These are phyloP conservation scores for Elongisporangium undulatum DNA, from an alignment of 352 stramenopile species.

Conservation along the genomic window DNA sequence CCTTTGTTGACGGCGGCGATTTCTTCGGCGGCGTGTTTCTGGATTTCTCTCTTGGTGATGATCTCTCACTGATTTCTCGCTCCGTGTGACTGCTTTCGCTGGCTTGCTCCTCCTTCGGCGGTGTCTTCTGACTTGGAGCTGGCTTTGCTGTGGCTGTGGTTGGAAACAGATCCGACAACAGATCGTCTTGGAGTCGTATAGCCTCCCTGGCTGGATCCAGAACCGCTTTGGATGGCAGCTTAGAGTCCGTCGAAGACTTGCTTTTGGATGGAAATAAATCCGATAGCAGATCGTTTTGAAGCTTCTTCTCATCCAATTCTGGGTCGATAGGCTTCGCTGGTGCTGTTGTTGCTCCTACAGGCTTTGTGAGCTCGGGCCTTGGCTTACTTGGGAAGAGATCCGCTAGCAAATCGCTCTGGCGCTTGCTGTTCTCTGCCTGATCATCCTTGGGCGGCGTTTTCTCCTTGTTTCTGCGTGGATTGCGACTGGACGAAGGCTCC, in stretches of 20 bases:
- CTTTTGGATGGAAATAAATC: constrained; percentile 19
- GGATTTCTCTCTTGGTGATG: constrained; percentile 6
- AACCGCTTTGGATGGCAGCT: background rate
- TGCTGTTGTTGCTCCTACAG: constrained; percentile 1
- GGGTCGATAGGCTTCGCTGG: constrained; percentile 4
- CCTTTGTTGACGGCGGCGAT: background rate
- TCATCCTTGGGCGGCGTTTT: constrained; percentile 1
- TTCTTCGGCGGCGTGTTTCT: constrained; percentile 1
- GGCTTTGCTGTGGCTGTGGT: constrained; percentile 6
- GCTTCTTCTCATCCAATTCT: background rate
- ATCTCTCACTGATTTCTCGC: background rate
- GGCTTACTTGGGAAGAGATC: background rate
- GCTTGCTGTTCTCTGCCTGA: constrained; percentile 2
- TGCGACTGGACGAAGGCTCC: constrained; percentile 3
- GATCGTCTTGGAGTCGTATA: constrained; percentile 9
- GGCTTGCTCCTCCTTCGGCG: constrained; percentile 2
- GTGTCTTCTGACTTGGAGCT: constrained; percentile 1
- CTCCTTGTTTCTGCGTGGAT: constrained; percentile 2
- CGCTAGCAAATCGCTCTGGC: constrained; percentile 8
- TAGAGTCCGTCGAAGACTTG: constrained; percentile 3
- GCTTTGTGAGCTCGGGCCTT: background rate
- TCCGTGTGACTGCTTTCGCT: background rate
- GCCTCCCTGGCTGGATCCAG: constrained; percentile 8
- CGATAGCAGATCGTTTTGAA: constrained; percentile 18
- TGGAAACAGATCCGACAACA: constrained; percentile 22